phyloP scores from a whole-genome alignment of 192 early-diverging fungal species.

The Coemansia sp. region DNA sequence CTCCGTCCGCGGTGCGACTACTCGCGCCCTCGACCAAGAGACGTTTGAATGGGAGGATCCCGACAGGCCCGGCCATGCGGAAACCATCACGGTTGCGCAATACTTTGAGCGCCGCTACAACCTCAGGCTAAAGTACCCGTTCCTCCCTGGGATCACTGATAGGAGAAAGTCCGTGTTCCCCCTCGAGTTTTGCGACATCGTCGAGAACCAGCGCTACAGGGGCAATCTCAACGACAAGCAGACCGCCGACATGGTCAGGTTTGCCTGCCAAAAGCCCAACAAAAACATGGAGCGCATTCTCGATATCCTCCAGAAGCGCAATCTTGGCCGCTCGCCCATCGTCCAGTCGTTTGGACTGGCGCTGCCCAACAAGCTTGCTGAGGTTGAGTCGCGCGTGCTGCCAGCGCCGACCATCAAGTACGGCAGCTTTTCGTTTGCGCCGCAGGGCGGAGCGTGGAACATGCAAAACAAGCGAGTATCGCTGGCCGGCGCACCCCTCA shows the following conservation, averaged over 20 bases:
- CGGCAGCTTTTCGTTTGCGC: constrained; percentile 49
- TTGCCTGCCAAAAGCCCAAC: constrained; percentile 82
- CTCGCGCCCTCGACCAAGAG: constrained; percentile 65
- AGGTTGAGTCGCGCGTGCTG: constrained; percentile 77
- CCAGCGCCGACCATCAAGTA: constrained; percentile 79
- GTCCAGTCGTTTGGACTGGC: constrained; percentile 76
- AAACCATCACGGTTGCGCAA: constrained; percentile 65
- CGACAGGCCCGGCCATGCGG: constrained; percentile 49
- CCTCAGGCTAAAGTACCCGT: constrained; percentile 69
- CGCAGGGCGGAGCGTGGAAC: constrained; percentile 85
- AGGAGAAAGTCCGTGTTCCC: constrained; percentile 72
- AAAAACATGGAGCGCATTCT: constrained; percentile 81
- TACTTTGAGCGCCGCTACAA: constrained; percentile 82
- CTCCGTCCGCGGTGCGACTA: constrained; percentile 69
- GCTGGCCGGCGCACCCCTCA: constrained; percentile 68
- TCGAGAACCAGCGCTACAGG: constrained; percentile 79
- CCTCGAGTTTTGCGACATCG: constrained; percentile 87
- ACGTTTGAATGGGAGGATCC: constrained; percentile 67
- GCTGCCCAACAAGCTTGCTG: constrained; percentile 66
- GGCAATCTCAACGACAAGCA: constrained; percentile 82
- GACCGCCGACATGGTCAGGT: constrained; percentile 95
- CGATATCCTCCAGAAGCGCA: constrained; percentile 66
- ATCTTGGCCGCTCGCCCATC: constrained; percentile 70
- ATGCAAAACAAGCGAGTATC: constrained; percentile 80
- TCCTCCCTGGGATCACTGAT: constrained; percentile 80